These are phyloP conservation scores for Elaeis guineensis DNA, from an alignment of 176 grass and related monocot species.

Conservation along the genomic window DNA sequence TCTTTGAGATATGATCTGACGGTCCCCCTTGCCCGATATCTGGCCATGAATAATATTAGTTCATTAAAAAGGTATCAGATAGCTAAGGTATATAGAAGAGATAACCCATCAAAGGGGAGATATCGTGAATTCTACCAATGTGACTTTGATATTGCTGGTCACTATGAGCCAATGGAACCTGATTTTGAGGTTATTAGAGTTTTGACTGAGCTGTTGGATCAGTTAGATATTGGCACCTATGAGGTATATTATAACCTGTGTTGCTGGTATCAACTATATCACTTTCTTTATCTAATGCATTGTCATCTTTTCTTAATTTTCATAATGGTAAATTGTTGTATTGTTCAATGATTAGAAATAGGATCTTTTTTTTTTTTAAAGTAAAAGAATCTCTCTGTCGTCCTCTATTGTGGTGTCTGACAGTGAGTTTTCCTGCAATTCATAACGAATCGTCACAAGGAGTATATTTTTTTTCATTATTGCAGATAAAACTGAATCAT, in stretches of 20 bases:
- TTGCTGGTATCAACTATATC: too few relatives aligned
- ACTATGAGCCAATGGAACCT: slow-evolving; percentile 77
- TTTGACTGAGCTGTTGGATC: slow-evolving; percentile 79
- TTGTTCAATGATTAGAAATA: too few relatives aligned
- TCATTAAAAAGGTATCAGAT: slow-evolving; percentile 92
- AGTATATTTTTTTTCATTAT: neutral
- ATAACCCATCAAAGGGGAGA: slow-evolving; percentile 95
- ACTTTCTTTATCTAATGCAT: too few relatives aligned
- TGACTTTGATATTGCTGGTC: slow-evolving; percentile 90
- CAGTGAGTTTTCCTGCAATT: neutral
- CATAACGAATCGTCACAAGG: too few relatives aligned
- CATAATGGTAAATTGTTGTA: too few relatives aligned
- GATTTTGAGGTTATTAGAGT: slow-evolving; percentile 95
- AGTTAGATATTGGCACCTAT: slow-evolving; percentile 71
- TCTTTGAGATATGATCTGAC: slow-evolving; percentile 95
- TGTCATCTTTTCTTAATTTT: too few relatives aligned
- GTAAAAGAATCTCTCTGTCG: too few relatives aligned
- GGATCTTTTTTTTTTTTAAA: too few relatives aligned
- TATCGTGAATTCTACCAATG: slow-evolving; percentile 97
- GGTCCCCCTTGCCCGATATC: slow-evolving; percentile 86
- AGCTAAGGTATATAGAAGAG: slow-evolving; percentile 96
- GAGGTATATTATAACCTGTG: slow-evolving; percentile 26
- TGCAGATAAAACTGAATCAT: slow-evolving; percentile 88
- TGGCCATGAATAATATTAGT: slow-evolving; percentile 85
- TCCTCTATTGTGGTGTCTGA: too few relatives aligned